Base-by-base conservation (phyloP, 2,329 filamentous ascomycete genomes). In the Pochonia chlamydosporia region DNA sequence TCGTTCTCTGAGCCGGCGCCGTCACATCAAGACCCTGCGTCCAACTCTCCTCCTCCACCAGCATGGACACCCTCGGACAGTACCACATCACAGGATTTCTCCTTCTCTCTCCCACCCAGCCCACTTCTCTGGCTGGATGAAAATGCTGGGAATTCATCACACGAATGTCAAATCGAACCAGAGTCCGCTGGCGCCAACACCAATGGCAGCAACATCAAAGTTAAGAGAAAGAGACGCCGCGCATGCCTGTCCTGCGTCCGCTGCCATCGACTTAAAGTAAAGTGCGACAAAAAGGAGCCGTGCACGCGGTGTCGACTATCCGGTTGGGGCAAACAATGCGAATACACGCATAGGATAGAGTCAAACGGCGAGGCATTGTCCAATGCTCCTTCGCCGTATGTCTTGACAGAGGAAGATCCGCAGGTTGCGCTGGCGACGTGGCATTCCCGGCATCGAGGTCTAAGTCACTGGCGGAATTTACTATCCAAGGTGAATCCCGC, bases 231-330 rank as follows among this genome's bases (percentile, higher is more conserved):
- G 5, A 40, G 50, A n/a, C 43, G 31, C 11, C 18, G 50, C 6
- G 39, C 43, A 13, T 44, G 50, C 21, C 46, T 50, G 18, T 48
- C 50, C 14, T 52, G 50, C 25, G 42, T 44, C 13, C 36, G 50
- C 1, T 52, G 50, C 13, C 50, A 52, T 28, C 48, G 48, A 3
- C 35, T 45, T 24, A 45, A 45, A 25, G 33, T 45, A 18, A 45
- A 45, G 18, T 45, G 35, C 33, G 50, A 52, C 30, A 50, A 48
- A 43, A 43, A 30, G 26, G 37, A 43, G 24, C 50, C 50, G 23
- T 52, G 50, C 41, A n/a, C 37, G 6, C 37, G 50, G 3, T 50
- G 50, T 30, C 30, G 40, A 5, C 16, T 26, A 7, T 48, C 44
- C 6, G 48, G 50, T 10, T 39, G 44, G 28, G 49, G 16, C 6